These are phyloP conservation scores for Arthrobotrys sphaeroides DNA, from an alignment of 2,329 filamentous ascomycete species.

Conservation along the genomic window DNA sequence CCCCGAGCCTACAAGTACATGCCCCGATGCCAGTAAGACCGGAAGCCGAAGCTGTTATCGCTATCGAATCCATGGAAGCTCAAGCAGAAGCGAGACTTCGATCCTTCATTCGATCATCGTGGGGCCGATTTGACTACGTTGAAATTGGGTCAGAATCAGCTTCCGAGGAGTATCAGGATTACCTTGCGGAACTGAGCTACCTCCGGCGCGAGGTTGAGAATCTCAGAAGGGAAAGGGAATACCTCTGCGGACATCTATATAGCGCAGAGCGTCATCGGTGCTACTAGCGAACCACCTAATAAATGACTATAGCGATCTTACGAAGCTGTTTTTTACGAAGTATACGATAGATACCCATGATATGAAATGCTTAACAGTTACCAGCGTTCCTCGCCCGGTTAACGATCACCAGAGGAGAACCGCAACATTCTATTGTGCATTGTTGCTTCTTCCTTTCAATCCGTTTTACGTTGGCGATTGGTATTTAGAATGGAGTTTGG, in stretches of 20 bases:
- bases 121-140: slow-evolving; percentile 25
- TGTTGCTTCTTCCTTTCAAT: neutral
- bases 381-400: no score
- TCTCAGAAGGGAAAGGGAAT: slow-evolving; percentile 22
- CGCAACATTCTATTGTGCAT: no score
- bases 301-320: neutral
- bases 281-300: neutral
- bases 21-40: slow-evolving; percentile 38
- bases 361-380: no score
- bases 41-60: slow-evolving; percentile 25
- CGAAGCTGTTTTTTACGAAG: neutral
- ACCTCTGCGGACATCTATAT: slow-evolving; percentile 4
- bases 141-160: slow-evolving; percentile 4
- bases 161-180: slow-evolving; percentile 28
- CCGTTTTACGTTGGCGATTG: neutral
- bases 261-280: neutral
- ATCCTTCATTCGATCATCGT: slow-evolving; percentile 30
- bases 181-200: slow-evolving; percentile 27
- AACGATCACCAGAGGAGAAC: no score
- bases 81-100: slow-evolving; percentile 32
- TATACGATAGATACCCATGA: slow-evolving; percentile 7
- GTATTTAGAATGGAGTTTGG: slow-evolving; percentile 5
- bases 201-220: slow-evolving; percentile 31
- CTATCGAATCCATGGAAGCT: slow-evolving; percentile 39
- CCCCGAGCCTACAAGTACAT: slow-evolving; percentile 28